Percentiles rank a stretch among this genome's conserved stretches.
These are phyloP conservation scores for Pythium apleroticum DNA, from an alignment of 352 stramenopile genomes.

Conservation along the genomic window DNA sequence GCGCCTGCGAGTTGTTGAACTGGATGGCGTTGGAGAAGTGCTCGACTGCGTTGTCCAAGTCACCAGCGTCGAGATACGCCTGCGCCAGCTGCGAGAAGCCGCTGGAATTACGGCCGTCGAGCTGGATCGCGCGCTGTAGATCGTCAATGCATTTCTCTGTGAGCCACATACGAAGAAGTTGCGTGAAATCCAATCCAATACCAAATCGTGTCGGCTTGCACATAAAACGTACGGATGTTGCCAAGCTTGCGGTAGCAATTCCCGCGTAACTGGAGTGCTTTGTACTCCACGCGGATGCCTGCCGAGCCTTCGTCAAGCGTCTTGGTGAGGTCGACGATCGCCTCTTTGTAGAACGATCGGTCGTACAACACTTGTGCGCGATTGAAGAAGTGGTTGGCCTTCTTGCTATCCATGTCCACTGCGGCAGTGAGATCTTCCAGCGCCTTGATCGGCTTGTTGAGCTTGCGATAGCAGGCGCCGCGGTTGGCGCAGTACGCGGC, in stretches of 20 bases:
- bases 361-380: constrained; percentile 71
- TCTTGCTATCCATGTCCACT: constrained; percentile 71
- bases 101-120: constrained; percentile 65
- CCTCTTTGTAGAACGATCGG: constrained; percentile 59
- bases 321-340: constrained; percentile 69
- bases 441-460: constrained; percentile 51
- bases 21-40: constrained; percentile 63
- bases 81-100: constrained; percentile 64
- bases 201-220: not conserved
- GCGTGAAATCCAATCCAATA: not conserved
- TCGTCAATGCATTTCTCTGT: constrained; percentile 68
- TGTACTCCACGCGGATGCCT: constrained; percentile 63
- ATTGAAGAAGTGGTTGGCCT: constrained; percentile 76
- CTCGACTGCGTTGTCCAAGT: constrained; percentile 60
- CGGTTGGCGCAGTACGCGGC: constrained; percentile 76
- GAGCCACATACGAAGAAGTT: not conserved
- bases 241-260: constrained; percentile 66
- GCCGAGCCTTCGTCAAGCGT: constrained; percentile 68
- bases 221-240: constrained; percentile 35
- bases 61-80: constrained; percentile 53
- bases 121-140: constrained; percentile 62
- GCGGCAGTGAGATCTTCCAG: constrained; percentile 71
- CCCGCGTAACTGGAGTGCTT: constrained; percentile 61
- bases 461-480: constrained; percentile 71
- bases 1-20: constrained; percentile 54